Evolutionary conservation across 305 asterid genomes (phyloP), one percentile per base, ranked within the genome.

Genomic region (Fraxinus angustifolia): DNA sequence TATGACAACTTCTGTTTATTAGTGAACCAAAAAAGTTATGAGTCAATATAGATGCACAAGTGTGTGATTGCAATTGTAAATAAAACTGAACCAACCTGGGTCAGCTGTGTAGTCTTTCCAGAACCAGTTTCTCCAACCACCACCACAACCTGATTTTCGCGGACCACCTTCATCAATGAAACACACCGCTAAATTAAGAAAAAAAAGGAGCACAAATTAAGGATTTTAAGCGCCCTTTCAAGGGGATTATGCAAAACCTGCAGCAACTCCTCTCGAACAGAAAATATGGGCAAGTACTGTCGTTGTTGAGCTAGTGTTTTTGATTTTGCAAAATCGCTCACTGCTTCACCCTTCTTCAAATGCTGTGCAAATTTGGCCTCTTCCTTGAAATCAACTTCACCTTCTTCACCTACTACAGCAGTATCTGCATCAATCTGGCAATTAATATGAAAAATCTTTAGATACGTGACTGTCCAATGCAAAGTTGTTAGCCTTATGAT

Each of bases 111-210:
- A 16, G 99, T 96, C 94, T 96, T 94, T 78, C 99, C 97, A 21
- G 98, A 96, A 76, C 99, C 99, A 79, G 99, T 94, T 89, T 96
- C 98, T 79, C 99, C 99, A 79, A 96, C 98, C 33, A 96, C 99
- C 7, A 96, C 93, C 78, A 93, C 93, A 79, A 96, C 98, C 83
- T 96, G 99, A 85, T 96, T 96, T 85, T 96, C 98, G 4, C 96
- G 98, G 67, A 96, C 77, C 84, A 96, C 97, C 99, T 96, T 82
- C 86, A 87, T 48, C 78, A 30, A 35, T 12, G 56, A 76, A 80
- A 60, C 40, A 81, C 36, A 71, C 77, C 73, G 83, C 58, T 77
- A 53, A 79, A 76, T n/a, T 33, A 72, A 60, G 83, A 8, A 40
- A 40, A 36, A 40, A 53, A 68, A 11, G 53, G 73, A 50, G 79